Evolutionary conservation across 352 stramenopile genomes (phyloP), one percentile per base, ranked within the genome.

Genomic region (Pythium grandisporangium): DNA sequence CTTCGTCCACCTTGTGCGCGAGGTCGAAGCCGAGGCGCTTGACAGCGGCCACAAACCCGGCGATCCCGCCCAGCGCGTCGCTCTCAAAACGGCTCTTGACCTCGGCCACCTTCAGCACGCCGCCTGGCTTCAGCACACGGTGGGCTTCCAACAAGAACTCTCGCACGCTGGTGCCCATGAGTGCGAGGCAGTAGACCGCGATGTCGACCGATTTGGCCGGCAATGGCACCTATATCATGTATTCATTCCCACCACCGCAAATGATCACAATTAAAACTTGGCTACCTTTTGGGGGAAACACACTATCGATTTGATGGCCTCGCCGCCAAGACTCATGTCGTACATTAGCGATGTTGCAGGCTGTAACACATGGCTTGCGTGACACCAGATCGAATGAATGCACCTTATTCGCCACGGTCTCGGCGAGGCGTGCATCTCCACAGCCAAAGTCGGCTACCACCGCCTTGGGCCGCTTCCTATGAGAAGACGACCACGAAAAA

Each of bases 381-480:
- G 95, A 89, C 16, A 99, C 95, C 25, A 99, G 65, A 72, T 99
- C 96, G 62, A 99, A 99, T 23, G 94, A 99, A 62, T 98, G 87
- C 35, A 98, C 95, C 27, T 72, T 96, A 54, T 95, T 83, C 29
- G 63, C 32, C 30, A 97, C 74, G 37, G 71, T 92, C 21, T 85
- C 76, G 0, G 95, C 89, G 23, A 99, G 64, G 20, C 92, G 74
- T 11, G 96, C 96, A 62, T 99, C 96, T 21, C 96, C 96, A 59
- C 96, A 99, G 24, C 96, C 96, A 70, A 99, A 99, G 79, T 99
- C 96, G 14, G 91, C 95, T 17, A 98, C 74, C 10, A 97, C 57
- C 1, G 73, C 58, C 46, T 87, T 77, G 2, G 78, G 68, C 14
- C 77, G 61, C 24, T 58, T 56, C 45, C 73, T 90, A 37, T 38